Evolutionary conservation across 345 rosid species (phyloP).

Genomic region (Melastoma malabathricum): DNA sequence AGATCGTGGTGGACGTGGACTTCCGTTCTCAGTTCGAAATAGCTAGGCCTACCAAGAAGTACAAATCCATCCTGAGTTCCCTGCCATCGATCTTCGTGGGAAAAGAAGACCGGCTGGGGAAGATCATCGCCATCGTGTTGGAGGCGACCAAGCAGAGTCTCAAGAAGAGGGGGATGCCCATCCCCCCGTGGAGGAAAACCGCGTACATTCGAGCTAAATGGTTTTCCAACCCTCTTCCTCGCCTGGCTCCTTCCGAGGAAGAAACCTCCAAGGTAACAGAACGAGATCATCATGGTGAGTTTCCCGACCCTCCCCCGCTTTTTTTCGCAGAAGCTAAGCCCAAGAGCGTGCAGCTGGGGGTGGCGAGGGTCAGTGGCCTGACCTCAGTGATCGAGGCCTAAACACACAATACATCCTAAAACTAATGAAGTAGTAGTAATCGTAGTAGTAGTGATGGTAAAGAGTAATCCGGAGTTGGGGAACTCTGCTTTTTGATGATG

Average conservation of each 20-base stretch:
- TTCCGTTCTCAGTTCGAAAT: constrained; percentile 82
- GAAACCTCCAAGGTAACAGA: constrained; percentile 6
- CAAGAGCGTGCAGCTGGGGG: constrained; percentile 25
- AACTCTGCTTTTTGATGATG: no score
- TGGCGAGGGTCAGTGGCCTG: constrained; percentile 39
- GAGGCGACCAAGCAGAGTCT: constrained; percentile 69
- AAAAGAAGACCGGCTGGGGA: constrained; percentile 50
- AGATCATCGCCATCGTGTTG: constrained; percentile 44
- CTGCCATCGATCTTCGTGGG: constrained; percentile 72
- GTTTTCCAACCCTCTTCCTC: constrained; percentile 33
- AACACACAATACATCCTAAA: neutral
- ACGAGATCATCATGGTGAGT: constrained; percentile 18
- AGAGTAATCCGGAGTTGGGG: no score
- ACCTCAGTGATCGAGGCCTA: constrained; percentile 33
- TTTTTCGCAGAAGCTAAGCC: constrained; percentile 23
- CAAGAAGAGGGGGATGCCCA: constrained; percentile 82
- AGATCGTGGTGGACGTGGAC: constrained; percentile 61
- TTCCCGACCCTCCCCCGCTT: constrained; percentile 5
- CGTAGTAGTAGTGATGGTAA: no score
- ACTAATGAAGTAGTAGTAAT: no score
- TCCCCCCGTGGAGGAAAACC: constrained; percentile 83
- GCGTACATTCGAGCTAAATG: constrained; percentile 81
- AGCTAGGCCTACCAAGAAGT: constrained; percentile 67
- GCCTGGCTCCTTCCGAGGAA: neutral
- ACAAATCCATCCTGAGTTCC: constrained; percentile 55